Conservation (phyloP, 2,329 filamentous ascomycete genomes). For the Aureobasidium leucospermi region DNA sequence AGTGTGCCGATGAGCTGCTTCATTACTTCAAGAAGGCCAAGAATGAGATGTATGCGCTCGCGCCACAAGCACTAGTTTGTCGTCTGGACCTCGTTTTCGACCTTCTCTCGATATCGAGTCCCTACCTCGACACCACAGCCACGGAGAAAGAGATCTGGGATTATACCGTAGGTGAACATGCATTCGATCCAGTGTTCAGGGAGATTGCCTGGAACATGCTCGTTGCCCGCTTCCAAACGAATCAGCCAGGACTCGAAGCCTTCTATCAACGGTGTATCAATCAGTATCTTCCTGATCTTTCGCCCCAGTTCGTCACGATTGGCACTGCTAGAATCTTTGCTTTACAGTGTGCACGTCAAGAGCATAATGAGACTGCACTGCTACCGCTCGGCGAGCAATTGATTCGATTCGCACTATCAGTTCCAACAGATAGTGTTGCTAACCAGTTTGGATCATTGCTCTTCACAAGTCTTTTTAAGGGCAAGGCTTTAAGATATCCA, state of each 20-base stretch:
- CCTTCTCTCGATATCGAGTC: not conserved
- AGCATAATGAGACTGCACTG: not conserved
- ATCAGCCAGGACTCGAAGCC: conserved; percentile 1
- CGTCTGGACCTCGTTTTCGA: not conserved
- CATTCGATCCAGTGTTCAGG: conserved; percentile 54
- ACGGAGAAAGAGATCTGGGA: conserved; percentile 63
- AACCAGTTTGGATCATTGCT: not conserved
- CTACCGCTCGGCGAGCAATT: not conserved
- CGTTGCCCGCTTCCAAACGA: conserved; percentile 39
- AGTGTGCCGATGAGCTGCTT: conserved; percentile 33
- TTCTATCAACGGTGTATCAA: conserved; percentile 45
- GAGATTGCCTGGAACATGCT: conserved; percentile 64
- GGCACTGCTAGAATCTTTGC: not conserved
- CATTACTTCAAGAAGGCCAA: conserved; percentile 26
- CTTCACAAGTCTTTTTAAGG: not conserved
- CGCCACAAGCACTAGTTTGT: not conserved
- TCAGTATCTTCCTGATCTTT: conserved; percentile 51
- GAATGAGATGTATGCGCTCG: not conserved
- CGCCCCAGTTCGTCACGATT: conserved; percentile 51
- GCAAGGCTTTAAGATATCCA: not conserved
- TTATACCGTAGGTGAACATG: conserved; percentile 59
- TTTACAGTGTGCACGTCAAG: not conserved
- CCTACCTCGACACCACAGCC: not conserved
- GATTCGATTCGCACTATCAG: not conserved
- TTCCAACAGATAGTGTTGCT: not conserved